Evolutionary conservation across 1,284 basidiomycete genomes (phyloP), one percentile per base, ranked within the genome.

Genomic region (Irpex rosettiformis): DNA sequence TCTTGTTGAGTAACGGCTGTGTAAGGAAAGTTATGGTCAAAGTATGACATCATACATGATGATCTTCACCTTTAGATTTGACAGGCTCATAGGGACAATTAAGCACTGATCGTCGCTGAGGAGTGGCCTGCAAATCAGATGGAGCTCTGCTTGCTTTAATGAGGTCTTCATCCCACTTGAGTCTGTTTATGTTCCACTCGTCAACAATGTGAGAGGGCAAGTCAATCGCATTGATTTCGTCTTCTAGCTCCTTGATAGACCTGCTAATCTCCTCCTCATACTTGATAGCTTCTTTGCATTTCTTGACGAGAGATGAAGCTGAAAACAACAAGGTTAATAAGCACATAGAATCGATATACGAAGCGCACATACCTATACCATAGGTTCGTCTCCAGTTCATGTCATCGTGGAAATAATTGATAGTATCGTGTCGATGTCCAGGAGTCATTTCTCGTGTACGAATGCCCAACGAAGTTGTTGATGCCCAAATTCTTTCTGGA

Each of bases 391-490:
- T 11, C 25, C 22, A 24, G 47, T 61, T 57, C 45, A 51, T 33
- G 45, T 55, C 52, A 40, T 25, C 49, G 52, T 57, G 25, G 21
- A 40, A 51, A 24, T 28, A n/a, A 24, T 72, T 65, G 3, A 73
- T 24, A 3, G 57, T 59, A 54, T 70, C 66, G 7, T 62, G 58
- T 0, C 66, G 58, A 51, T 64, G 55, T 3, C 65, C 65, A 0
- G 60, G 24, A 1, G 59, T 58, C 68, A 69, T 70, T 40, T 67
- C 65, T 3, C 61, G 55, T 3, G 64, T 66, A 13, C 63, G 62
- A 0, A 21, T 8, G n/a, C 11, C 11, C 25, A 28, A 27, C 2
- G 27, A 22, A 3, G 11, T 25, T 3, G 7, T 3, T 18, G 48
- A 1, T 65, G 57, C 49, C 69, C 68, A 70, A 0, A 61, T 42